Evolutionary conservation across 805 yeast genomes (phyloP).

Genomic region (Yarrowia phangngaensis): DNA sequence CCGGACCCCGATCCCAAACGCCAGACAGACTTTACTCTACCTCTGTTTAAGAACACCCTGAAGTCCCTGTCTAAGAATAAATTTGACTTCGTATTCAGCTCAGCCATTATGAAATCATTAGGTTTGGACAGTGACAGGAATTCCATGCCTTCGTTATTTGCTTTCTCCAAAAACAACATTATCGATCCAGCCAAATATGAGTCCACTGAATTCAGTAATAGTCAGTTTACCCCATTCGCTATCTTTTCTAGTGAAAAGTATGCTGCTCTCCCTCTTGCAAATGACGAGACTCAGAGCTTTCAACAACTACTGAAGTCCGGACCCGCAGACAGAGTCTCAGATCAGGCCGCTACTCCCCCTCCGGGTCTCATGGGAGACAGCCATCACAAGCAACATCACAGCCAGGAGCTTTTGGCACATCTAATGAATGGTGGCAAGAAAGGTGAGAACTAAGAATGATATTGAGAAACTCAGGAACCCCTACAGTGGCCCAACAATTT

Average conservation of each 20-base stretch:
- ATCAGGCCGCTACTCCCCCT: constrained; percentile 26
- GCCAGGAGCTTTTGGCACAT: constrained; percentile 26
- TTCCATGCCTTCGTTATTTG: constrained; percentile 7
- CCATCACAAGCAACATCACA: constrained; percentile 23
- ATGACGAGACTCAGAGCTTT: constrained; percentile 15
- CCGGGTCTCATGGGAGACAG: constrained; percentile 24
- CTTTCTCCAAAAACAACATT: constrained; percentile 23
- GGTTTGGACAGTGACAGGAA: constrained; percentile 8
- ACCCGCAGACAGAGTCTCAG: constrained; percentile 17
- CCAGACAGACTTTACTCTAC: constrained; percentile 51
- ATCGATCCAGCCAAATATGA: constrained; percentile 16
- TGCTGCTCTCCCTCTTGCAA: constrained; percentile 11
- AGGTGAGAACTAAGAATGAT: constrained; percentile 24
- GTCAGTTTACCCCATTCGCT: constrained; percentile 22
- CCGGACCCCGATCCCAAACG: constrained; percentile 42
- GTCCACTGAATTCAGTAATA: constrained; percentile 4
- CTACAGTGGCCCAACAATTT: constrained; percentile 26
- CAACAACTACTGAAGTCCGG: constrained; percentile 20
- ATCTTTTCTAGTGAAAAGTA: constrained; percentile 13
- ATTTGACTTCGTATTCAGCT: constrained; percentile 19
- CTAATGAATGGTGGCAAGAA: constrained; percentile 27
- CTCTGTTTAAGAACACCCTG: constrained; percentile 44
- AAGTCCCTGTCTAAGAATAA: constrained; percentile 25
- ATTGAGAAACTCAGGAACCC: constrained; percentile 26
- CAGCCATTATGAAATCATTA: constrained; percentile 14